Evolutionary conservation across 345 rosid species (phyloP), one percentile per base, ranked within the genome.

Genomic region (Ceriops decandra): DNA sequence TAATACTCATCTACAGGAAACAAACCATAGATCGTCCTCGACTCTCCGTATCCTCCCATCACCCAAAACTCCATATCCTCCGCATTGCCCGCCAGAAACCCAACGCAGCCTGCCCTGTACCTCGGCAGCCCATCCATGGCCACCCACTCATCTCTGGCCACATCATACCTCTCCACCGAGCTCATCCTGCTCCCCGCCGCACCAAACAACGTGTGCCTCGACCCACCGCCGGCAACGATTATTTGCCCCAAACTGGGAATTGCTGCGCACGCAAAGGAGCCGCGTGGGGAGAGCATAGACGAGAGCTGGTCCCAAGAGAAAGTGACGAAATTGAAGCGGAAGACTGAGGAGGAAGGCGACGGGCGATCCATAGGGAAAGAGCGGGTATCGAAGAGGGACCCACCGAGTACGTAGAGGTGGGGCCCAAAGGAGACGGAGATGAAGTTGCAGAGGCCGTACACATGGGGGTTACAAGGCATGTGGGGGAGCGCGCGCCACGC

Each of bases 31-130:
- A 93, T 80, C 0, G 88, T 88, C 80, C 95, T 91, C 5, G 95
- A 87, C 57, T 79, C 88, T 17, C 92, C 95, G 35, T 93, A 93
- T 2, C 98, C 98, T 60, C 98, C 98, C 95, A 93, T 88, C 52
- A 93, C 97, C 97, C 96, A 88, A n/a, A 93, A 93, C 72, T 93
- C 93, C 70, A 68, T 80, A 28, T 77, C 88, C 65, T 85, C 76
- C 32, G 73, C 81, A 8, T 76, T 74, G 58, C 78, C 79, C 11
- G 73, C 82, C 52, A 88, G 16, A 74, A 93, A 86, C 22, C 98
- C 98, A 35, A 79, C 88, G 70, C 96, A 89, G 20, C 97, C 98
- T 0, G 98, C 98, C 73, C 97, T 81, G 66, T 82, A 85, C 73
- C 91, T 76, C 42, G 96, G 97, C 80, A 93, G 74, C 24, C 84